Conservation (phyloP, 2,329 filamentous ascomycete species). For the Pestalotiopsis sp. region DNA sequence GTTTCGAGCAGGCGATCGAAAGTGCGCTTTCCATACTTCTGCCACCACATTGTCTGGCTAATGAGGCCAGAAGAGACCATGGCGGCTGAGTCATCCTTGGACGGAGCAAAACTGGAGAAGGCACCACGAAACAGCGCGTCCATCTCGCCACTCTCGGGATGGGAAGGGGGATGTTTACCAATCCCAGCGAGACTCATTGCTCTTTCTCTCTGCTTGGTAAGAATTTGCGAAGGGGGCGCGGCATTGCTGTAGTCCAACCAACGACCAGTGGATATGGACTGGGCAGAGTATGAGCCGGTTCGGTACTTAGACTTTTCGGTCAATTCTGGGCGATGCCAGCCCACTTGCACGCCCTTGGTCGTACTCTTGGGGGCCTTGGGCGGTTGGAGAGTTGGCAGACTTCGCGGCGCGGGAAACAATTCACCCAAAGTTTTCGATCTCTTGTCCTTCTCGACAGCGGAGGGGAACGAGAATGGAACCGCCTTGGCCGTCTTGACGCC, state of each 20-base stretch:
- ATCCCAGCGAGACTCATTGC: constrained; percentile 67
- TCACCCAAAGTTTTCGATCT: constrained; percentile 70
- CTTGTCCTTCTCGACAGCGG: constrained; percentile 49
- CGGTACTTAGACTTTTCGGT: constrained; percentile 58
- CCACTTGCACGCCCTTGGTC: constrained; percentile 62
- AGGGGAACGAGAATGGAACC: constrained; percentile 45
- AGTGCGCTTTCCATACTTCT: constrained; percentile 66
- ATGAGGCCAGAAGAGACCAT: constrained; percentile 69
- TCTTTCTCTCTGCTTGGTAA: constrained; percentile 71
- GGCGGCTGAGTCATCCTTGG: constrained; percentile 72
- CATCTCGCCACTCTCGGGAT: constrained; percentile 67
- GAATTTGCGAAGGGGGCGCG: constrained; percentile 54
- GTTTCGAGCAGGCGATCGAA: constrained; percentile 67
- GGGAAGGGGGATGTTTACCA: constrained; percentile 53
- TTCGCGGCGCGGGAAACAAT: constrained; percentile 69
- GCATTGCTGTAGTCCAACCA: constrained; percentile 74
- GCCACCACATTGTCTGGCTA: constrained; percentile 73
- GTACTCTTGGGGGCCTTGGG: constrained; percentile 73
- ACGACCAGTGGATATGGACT: constrained; percentile 66
- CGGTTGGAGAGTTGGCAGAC: constrained; percentile 66
- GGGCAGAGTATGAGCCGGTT: constrained; percentile 65
- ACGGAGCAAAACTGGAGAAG: constrained; percentile 80
- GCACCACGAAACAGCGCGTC: constrained; percentile 76
- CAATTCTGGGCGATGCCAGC: constrained; percentile 57
- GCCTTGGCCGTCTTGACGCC: constrained; percentile 74